phyloP scores from a whole-genome alignment of 192 early-diverging fungal species.

The Podila minutissima region DNA sequence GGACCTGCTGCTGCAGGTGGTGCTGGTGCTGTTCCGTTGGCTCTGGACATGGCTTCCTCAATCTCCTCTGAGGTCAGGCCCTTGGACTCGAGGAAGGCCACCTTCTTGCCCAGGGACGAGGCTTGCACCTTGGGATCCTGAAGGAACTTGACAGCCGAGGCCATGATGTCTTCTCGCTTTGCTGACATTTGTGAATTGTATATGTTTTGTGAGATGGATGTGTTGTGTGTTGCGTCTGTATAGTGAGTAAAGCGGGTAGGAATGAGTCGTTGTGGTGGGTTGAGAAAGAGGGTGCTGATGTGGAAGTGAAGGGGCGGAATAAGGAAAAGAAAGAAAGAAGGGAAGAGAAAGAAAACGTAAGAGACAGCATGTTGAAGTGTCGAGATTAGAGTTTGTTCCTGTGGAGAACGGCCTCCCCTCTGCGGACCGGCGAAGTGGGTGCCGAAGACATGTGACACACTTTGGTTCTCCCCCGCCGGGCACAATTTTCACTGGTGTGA shows the following conservation, averaged over 20 bases:
- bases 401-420: no score
- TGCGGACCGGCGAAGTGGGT: no score
- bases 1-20: constrained; percentile 10
- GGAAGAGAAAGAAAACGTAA: neutral
- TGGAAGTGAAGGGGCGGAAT: neutral
- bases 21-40: constrained; percentile 58
- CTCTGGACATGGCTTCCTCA: constrained; percentile 82
- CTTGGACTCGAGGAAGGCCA: constrained; percentile 97
- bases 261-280: neutral
- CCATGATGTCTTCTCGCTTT: constrained; percentile 78
- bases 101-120: constrained; percentile 87
- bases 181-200: constrained; percentile 34
- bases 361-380: neutral
- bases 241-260: neutral
- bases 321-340: neutral
- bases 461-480: no score
- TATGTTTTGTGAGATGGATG: neutral
- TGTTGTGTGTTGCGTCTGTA: neutral
- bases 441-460: no score
- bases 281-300: neutral
- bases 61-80: constrained; percentile 93
- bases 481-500: no score
- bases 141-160: constrained; percentile 92
- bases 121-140: constrained; percentile 91
- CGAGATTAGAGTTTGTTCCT: no score